A percentile compares a stretch with the other conserved stretches of the same genome.
These are phyloP conservation scores for Lepidium aucheri DNA, from an alignment of 345 rosid genomes.

Conservation along the genomic window DNA sequence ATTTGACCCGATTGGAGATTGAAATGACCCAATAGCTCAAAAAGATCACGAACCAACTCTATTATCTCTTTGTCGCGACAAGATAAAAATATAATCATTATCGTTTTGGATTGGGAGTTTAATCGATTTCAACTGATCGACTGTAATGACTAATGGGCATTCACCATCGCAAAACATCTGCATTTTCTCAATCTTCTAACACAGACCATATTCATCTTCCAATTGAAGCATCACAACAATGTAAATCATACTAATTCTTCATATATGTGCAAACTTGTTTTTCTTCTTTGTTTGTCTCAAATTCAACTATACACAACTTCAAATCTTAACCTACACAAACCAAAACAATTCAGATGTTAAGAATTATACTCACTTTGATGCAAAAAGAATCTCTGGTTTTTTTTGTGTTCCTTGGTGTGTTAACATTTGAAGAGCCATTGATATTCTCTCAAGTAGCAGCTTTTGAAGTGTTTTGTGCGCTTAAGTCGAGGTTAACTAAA, in stretches of 20 bases:
- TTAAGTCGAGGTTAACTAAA: slow-evolving; percentile 74
- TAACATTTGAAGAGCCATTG: slow-evolving; percentile 51
- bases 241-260: slow-evolving; percentile 3
- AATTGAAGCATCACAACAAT: slow-evolving; percentile 6
- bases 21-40: no score
- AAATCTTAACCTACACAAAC: slow-evolving; percentile 17
- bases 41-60: no score
- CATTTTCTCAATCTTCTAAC: background rate
- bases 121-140: no score
- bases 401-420: slow-evolving; percentile 74
- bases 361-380: slow-evolving; percentile 59
- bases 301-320: slow-evolving; percentile 21
- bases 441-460: slow-evolving; percentile 37
- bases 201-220: slow-evolving; percentile 3
- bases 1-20: no score
- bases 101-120: no score
- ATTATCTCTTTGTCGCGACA: no score
- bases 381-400: slow-evolving; percentile 81
- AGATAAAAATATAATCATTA: no score
- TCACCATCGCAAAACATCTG: no score
- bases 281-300: background rate
- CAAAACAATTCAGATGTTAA: background rate
- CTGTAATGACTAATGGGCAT: no score
- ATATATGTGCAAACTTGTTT: background rate
- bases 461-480: slow-evolving; percentile 48